Conservation (phyloP, 257 asterid species). For the Penstemon barbatus region DNA sequence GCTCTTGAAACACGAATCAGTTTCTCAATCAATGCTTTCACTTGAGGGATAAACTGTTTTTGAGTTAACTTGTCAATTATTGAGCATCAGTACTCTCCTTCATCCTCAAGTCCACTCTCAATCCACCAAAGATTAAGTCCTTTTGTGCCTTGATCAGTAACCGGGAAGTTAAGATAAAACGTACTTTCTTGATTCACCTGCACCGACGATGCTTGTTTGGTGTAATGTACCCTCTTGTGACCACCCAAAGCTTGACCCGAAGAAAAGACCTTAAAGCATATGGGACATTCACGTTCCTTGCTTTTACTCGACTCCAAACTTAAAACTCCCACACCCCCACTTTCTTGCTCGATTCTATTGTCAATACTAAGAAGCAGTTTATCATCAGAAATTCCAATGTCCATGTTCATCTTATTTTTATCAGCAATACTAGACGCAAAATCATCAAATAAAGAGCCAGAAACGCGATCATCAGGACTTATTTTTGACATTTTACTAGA, state of each 20-base stretch:
- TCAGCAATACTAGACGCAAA: not conserved
- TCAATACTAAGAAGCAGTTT: too few relatives aligned
- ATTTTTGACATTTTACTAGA: slow-evolving; percentile 15
- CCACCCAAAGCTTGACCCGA: slow-evolving; percentile 91
- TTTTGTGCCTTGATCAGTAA: slow-evolving; percentile 30
- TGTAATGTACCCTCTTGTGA: slow-evolving; percentile 79
- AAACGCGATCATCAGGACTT: slow-evolving; percentile 22
- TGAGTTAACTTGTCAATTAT: slow-evolving; percentile 30
- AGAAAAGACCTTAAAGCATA: slow-evolving; percentile 65
- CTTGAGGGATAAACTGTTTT: not conserved
- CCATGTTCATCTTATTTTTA: too few relatives aligned
- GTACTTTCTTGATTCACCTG: slow-evolving; percentile 30
- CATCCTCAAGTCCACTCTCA: slow-evolving; percentile 32
- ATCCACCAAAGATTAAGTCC: slow-evolving; percentile 43
- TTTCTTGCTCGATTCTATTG: slow-evolving; percentile 1
- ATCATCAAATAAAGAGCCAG: slow-evolving; percentile 25
- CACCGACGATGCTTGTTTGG: slow-evolving; percentile 26
- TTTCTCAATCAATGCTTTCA: not conserved
- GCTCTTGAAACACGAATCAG: too few relatives aligned
- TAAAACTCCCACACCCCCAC: not conserved
- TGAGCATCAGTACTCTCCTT: slow-evolving; percentile 25
- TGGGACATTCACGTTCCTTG: slow-evolving; percentile 44
- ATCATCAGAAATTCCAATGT: too few relatives aligned
- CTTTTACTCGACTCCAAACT: slow-evolving; percentile 30
- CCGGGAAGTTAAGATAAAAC: slow-evolving; percentile 53